These are phyloP conservation scores for Paulownia fortunei DNA, from an alignment of 257 asterid species.

Conservation along the genomic window DNA sequence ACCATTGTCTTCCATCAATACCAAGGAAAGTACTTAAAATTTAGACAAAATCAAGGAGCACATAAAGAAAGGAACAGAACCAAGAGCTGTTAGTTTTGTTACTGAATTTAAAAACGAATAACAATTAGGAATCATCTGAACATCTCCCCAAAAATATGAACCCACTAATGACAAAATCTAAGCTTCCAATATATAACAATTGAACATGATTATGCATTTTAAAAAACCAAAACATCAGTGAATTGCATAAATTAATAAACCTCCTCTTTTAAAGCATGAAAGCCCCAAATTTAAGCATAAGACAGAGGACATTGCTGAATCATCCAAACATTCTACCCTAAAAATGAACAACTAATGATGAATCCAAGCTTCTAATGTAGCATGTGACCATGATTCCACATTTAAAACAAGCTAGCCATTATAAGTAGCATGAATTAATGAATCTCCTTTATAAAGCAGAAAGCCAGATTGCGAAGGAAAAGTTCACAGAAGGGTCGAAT, in stretches of 20 bases:
- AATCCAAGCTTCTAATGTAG: not conserved
- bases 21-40: not conserved
- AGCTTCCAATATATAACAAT: not conserved
- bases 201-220: not conserved
- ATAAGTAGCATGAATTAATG: not conserved
- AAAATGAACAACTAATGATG: not conserved
- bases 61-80: not conserved
- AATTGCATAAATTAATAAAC: not conserved
- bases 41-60: not conserved
- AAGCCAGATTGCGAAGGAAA: not conserved
- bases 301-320: not conserved
- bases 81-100: not conserved
- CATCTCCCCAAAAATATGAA: not conserved
- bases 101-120: not conserved
- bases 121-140: not conserved
- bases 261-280: not conserved
- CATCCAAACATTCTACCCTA: not conserved
- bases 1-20: not conserved
- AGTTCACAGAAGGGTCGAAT: not conserved
- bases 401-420: not conserved
- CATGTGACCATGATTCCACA: not conserved
- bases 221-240: not conserved
- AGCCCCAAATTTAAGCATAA: not conserved
- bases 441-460: slow-evolving; percentile 15
- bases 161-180: not conserved